Base-by-base conservation (phyloP, 202 grass and related monocot species). In the Bolboschoenoplectus hybrid region DNA sequence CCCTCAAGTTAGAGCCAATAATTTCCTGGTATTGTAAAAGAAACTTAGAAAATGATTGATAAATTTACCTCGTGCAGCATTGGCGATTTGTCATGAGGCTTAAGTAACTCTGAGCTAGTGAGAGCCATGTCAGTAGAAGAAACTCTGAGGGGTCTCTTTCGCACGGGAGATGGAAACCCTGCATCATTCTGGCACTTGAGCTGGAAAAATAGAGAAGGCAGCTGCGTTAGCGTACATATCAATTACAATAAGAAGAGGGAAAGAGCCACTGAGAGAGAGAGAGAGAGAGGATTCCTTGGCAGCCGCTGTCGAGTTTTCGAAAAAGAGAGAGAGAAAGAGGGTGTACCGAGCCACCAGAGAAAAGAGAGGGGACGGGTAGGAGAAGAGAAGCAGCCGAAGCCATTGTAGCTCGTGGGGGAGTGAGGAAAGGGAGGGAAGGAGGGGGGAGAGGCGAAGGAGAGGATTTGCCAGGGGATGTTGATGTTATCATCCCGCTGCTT, bases 361-460 rank as follows among this genome's bases (percentile, higher is more conserved):
- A 62, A 87, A 62, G 58, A 84, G 88, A 43, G 6, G 80, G 80
- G 38, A 88, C 56, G 58, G 60, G 85, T 47, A 68, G 45, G 38
- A 80, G 44, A 50, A 67, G 66, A 14, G 84, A 55, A 64, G 81
- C 36, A 67, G 92, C 91, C 49, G 91, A 91, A 81, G 89, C 91
- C 85, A 94, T 92, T 87, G 88, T 83, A 43, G 88, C 88, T 80
- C 71, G 86, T 82, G 79, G 87, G 87, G 3, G 12, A 40, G 13
- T 4, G 71, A 67, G 5, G 20, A 6, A 3, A 38, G 50, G 2
- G 49, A 77, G 9, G 45, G 43, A 65, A 47, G 44, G 17, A 9
- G 13, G 5, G 26, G 6, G n/a, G 16, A 56, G 41, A 39, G 13
- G 44, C 56, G 41, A 81, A 17, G 58, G 56, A 12, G 80, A 82